Percentiles rank a stretch among this genome's conserved stretches.
These are phyloP conservation scores for Didymella glomerata DNA, from an alignment of 2,329 filamentous ascomycete genomes.

Conservation along the genomic window DNA sequence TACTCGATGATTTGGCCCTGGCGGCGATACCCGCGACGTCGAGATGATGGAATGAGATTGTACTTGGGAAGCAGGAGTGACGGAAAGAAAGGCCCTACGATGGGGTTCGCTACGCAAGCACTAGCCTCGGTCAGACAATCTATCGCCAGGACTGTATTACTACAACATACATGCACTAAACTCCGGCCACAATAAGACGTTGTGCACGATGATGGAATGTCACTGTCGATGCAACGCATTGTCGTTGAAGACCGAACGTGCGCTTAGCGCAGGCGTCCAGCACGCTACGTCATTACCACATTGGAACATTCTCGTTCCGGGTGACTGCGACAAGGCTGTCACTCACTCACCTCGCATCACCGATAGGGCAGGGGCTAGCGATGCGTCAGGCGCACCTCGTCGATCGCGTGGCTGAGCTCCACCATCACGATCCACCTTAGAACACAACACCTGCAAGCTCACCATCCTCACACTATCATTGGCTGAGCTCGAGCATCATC, in stretches of 20 bases:
- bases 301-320: background rate
- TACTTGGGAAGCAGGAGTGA: no score
- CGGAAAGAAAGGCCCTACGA: background rate
- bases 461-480: background rate
- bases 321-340: background rate
- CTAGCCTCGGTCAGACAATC: background rate
- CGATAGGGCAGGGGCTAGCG: background rate
- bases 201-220: background rate
- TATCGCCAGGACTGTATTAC: background rate
- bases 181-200: background rate
- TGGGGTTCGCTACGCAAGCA: background rate
- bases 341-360: no score
- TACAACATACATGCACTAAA: background rate
- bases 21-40: background rate
- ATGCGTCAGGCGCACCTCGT: slow-evolving; percentile 7
- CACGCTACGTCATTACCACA: background rate
- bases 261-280: slow-evolving; percentile 3
- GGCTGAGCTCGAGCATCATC: background rate
- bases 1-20: no score
- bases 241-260: background rate
- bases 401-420: slow-evolving; percentile 17
- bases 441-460: slow-evolving; percentile 2
- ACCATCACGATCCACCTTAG: slow-evolving; percentile 3
- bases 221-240: background rate
- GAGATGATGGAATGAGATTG: background rate